phyloP scores from a whole-genome alignment of 306 rosid genomes.

The Morella rubra region DNA sequence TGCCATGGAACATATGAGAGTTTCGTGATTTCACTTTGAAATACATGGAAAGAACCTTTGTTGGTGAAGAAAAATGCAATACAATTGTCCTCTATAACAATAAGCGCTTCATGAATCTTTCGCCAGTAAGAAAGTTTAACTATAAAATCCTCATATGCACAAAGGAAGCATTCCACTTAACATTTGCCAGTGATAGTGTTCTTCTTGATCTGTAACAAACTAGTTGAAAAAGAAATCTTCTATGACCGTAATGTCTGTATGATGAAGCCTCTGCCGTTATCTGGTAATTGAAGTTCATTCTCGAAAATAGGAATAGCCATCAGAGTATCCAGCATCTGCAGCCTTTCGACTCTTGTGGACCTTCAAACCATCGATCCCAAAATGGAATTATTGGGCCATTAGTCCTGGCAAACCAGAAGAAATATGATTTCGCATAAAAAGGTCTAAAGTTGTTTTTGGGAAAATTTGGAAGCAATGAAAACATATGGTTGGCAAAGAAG shows the following conservation, averaged over 20 bases:
- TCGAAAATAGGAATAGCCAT: conserved; percentile 26
- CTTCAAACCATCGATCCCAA: conserved; percentile 99
- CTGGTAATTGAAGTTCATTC: neutral
- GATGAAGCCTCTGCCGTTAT: conserved; percentile 29
- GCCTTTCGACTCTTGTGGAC: conserved; percentile 75
- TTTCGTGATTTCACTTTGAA: neutral
- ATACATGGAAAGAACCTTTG: neutral
- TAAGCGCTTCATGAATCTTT: conserved; percentile 33
- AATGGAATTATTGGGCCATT: conserved; percentile 66
- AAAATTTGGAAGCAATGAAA: conserved; percentile 5
- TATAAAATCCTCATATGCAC: conserved; percentile 53
- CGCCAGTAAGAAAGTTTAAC: conserved; percentile 25
- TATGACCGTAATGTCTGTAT: conserved; percentile 24
- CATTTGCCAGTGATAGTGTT: conserved; percentile 20
- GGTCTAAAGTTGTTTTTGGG: neutral
- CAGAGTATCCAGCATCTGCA: conserved; percentile 94
- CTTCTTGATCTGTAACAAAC: conserved; percentile 29
- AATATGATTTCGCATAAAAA: conserved; percentile 9
- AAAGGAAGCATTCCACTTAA: conserved; percentile 31
- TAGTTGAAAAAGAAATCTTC: neutral
- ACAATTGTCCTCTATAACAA: conserved; percentile 16
- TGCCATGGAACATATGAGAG: neutral
- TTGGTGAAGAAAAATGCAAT: neutral
- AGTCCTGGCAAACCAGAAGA: conserved; percentile 52
- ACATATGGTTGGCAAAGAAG: conserved; percentile 10